Conservation (phyloP, 2,329 filamentous ascomycete species). For the Mycosphaerella arachidis region DNA sequence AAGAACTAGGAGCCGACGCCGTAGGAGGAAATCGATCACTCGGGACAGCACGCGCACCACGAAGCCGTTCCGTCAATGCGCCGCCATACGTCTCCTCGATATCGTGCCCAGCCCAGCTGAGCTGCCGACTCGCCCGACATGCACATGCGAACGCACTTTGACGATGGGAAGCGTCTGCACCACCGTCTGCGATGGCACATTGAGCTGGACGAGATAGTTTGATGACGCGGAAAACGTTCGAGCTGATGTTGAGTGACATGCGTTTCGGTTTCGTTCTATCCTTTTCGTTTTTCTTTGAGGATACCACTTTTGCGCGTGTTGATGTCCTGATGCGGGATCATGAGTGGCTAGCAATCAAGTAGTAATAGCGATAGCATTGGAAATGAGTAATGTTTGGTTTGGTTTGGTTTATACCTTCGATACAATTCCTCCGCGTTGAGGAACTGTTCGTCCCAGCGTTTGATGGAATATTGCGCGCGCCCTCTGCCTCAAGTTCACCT, state of each 20-base stretch:
- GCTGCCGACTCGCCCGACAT: too few relatives aligned
- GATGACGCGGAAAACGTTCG: background rate
- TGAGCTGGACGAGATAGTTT: background rate
- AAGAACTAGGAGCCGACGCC: conserved; percentile 20
- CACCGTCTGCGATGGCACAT: too few relatives aligned
- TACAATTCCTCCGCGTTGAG: too few relatives aligned
- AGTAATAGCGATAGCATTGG: background rate
- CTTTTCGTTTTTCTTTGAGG: background rate
- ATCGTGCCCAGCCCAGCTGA: too few relatives aligned
- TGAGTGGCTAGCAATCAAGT: background rate
- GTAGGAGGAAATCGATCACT: background rate
- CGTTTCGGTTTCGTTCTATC: background rate
- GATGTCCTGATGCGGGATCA: background rate
- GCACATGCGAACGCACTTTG: too few relatives aligned
- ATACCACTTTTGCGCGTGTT: background rate
- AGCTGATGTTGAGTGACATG: background rate
- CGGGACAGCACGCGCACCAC: too few relatives aligned
- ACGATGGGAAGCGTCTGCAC: too few relatives aligned
- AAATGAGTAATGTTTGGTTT: background rate
- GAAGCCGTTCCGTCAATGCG: too few relatives aligned
- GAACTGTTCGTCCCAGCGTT: too few relatives aligned
- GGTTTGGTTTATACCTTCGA: background rate
- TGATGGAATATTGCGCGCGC: too few relatives aligned
- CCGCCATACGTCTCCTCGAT: too few relatives aligned
- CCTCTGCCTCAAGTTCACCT: too few relatives aligned